Base-by-base conservation (phyloP, 2,329 filamentous ascomycete species). In the Catunica adiposa region DNA sequence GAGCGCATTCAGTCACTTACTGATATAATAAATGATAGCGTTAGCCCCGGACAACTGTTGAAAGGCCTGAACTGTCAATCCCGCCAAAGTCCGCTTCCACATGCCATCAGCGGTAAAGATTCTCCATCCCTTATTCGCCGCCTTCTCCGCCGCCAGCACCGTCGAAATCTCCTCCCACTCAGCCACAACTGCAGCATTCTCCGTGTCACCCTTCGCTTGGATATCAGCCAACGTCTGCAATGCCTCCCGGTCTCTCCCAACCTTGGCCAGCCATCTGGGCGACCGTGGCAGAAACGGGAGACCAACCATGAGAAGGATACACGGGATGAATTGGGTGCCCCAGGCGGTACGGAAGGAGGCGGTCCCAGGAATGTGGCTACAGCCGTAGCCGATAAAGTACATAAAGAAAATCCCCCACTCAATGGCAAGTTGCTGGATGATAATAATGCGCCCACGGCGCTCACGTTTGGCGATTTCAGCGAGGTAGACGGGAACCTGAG, bases 371-470 rank as follows among this genome's bases (percentile, higher is more conserved):
- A 86, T 77, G 64, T 74, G 80, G 56, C 76, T 79, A 65, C 77
- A 79, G 22, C 80, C 84, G 62, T 82, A 77, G 22, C 76, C 75
- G 65, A 84, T 77, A 64, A 80, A 82, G 70, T 83, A 84, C 79
- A 84, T 83, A 67, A 83, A 80, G 58, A 83, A 64, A 60, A 83
- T 83, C 60, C 67, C 67, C 66, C 67, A 84, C 60, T 84, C 84
- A 59, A 89, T 87, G 25, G 83, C 81, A 72, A 82, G 83, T 65
- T 88, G 84, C 65, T 88, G 83, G 46, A 79, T 76, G 54, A 82
- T 80, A 15, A 89, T 82, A 34, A 89, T 59, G 25, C 58, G 75
- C 15, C 82, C 83, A 59, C 82, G 75, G 59, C 61, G 60, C 68
- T 72, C 37, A 6, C 58, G 53, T 51, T 58, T 59, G 26, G 58